Evolutionary conservation across 805 yeast species (phyloP).

Genomic region (Ogataea methylovora): DNA sequence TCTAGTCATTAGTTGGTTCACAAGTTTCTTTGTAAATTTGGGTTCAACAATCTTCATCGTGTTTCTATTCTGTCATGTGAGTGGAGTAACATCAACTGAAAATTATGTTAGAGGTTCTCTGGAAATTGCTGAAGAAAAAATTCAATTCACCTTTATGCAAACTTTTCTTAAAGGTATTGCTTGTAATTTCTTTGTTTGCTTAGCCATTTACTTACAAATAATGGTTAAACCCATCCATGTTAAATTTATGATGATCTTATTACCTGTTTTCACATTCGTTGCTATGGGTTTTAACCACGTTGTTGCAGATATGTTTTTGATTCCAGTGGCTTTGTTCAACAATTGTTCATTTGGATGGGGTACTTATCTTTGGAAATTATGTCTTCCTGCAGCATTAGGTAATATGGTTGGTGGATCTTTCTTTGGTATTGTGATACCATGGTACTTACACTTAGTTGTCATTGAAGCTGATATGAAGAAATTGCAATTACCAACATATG

Average conservation of each 20-base stretch:
- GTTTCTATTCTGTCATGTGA: conserved; percentile 52
- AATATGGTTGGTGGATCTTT: conserved; percentile 73
- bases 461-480: conserved; percentile 63
- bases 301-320: conserved; percentile 74
- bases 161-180: conserved; percentile 65
- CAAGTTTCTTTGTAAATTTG: conserved; percentile 62
- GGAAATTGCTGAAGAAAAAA: conserved; percentile 36
- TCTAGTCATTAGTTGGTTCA: conserved; percentile 53
- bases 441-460: conserved; percentile 63
- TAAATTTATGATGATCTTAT: conserved; percentile 49
- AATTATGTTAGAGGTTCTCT: conserved; percentile 40
- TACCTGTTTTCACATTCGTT: conserved; percentile 77
- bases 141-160: conserved; percentile 43
- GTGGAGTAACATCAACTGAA: conserved; percentile 38
- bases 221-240: conserved; percentile 79
- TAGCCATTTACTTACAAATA: conserved; percentile 70
- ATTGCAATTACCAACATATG: conserved; percentile 60
- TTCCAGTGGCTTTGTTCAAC: conserved; percentile 61
- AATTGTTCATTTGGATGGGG: conserved; percentile 60
- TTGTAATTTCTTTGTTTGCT: conserved; percentile 70
- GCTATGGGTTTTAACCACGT: conserved; percentile 71
- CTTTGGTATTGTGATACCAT: conserved; percentile 60
- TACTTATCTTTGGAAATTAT: conserved; percentile 60
- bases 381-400: conserved; percentile 67
- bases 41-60: conserved; percentile 60